Percentiles rank a stretch among this genome's conserved stretches.
These are phyloP conservation scores for Epichloe hybrida DNA, from an alignment of 2,329 filamentous ascomycete genomes.

Conservation along the genomic window DNA sequence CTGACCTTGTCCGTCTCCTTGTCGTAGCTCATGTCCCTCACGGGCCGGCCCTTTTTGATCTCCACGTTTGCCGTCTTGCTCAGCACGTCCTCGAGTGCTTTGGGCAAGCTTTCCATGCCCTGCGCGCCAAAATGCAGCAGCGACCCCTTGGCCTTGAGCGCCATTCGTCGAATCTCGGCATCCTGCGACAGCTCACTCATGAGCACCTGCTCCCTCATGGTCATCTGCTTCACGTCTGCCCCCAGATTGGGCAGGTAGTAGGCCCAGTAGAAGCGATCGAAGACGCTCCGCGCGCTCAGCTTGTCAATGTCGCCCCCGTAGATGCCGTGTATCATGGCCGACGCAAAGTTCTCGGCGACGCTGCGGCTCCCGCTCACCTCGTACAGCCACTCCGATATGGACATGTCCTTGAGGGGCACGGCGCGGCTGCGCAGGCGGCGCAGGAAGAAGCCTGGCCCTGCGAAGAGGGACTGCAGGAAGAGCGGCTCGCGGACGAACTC, in stretches of 20 bases:
- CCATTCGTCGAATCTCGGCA: slow-evolving; percentile 17
- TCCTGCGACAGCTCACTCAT: slow-evolving; percentile 17
- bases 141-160: slow-evolving; percentile 16
- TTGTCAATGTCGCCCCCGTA: slow-evolving; percentile 81
- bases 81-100: slow-evolving; percentile 39
- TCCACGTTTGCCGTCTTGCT: slow-evolving; percentile 42
- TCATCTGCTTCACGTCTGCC: slow-evolving; percentile 30
- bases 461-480: slow-evolving; percentile 18
- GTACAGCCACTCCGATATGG: slow-evolving; percentile 24
- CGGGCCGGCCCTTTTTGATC: slow-evolving; percentile 35
- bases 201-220: slow-evolving; percentile 16
- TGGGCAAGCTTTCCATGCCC: slow-evolving; percentile 50
- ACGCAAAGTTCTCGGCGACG: slow-evolving; percentile 59
- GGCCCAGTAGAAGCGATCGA: slow-evolving; percentile 19
- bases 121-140: slow-evolving; percentile 26
- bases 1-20: slow-evolving; percentile 22
- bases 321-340: slow-evolving; percentile 71
- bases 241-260: slow-evolving; percentile 15
- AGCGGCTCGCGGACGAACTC: slow-evolving; percentile 19
- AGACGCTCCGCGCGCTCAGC: slow-evolving; percentile 56
- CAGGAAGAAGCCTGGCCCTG: slow-evolving; percentile 13
- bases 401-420: slow-evolving; percentile 17
- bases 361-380: slow-evolving; percentile 15
- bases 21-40: slow-evolving; percentile 33
- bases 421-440: slow-evolving; percentile 10